Percentiles rank a stretch among this genome's conserved stretches.
Evolutionary conservation across 2,329 filamentous ascomycete species (phyloP).

Genomic region (Stylonectria norvegica): DNA sequence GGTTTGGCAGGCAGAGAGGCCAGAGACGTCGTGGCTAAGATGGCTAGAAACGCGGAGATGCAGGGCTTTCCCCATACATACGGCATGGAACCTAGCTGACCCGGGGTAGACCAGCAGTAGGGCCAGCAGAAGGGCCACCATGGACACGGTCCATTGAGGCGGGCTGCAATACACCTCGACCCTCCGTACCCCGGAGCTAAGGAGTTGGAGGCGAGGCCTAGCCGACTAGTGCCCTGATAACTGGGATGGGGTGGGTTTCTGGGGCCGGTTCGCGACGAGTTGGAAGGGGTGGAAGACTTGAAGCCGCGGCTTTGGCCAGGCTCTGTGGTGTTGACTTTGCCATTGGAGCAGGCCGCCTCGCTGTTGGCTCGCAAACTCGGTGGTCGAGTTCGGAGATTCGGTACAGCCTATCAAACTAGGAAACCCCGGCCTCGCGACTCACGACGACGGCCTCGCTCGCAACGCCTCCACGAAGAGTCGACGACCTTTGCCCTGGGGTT

Average conservation of each 20-base stretch:
- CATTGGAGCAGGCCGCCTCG: too few relatives aligned
- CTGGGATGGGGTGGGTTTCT: neutral
- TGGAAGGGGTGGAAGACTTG: neutral
- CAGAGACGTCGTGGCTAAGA: conserved; percentile 1
- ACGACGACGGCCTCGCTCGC: too few relatives aligned
- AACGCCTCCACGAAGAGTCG: too few relatives aligned
- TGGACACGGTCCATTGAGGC: neutral
- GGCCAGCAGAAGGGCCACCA: too few relatives aligned
- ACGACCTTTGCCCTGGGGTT: too few relatives aligned
- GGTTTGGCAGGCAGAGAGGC: conserved; percentile 14
- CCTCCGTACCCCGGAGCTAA: neutral
- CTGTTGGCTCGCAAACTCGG: too few relatives aligned
- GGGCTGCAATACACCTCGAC: neutral
- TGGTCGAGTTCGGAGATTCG: too few relatives aligned
- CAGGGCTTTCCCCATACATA: conserved; percentile 16
- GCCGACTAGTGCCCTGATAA: neutral
- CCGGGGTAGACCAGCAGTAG: too few relatives aligned
- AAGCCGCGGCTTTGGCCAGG: neutral
- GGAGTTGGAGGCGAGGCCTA: neutral
- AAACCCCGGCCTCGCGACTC: too few relatives aligned
- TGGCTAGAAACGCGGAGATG: conserved; percentile 7
- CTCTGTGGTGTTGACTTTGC: too few relatives aligned
- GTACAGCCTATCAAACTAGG: too few relatives aligned
- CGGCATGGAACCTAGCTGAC: conserved; percentile 6
- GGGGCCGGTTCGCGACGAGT: too few relatives aligned